Evolutionary conservation across 1,139 yeast species (phyloP), one percentile per base, ranked within the genome.

Genomic region (Yamadazyma sp.): DNA sequence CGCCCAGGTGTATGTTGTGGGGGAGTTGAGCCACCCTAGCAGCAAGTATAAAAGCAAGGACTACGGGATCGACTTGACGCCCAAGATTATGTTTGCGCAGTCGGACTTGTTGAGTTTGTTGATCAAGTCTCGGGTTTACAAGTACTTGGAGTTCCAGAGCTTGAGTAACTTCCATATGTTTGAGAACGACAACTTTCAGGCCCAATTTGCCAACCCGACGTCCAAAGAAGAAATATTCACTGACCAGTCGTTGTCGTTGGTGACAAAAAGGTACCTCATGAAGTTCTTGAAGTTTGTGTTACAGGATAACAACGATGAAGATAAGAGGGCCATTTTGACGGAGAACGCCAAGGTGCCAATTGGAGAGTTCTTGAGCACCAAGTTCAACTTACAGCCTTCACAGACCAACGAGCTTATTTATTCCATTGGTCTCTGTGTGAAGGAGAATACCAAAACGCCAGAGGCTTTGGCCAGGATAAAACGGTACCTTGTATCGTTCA

Each of bases 221-320:
- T 59, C 73, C 18, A 91, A 89, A 57, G 95, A 92, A 61, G 97
- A 91, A 53, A 91, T 94, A 38, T 94, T 94, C 66, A 87, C 96
- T 24, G 92, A 88, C 62, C 92, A 89, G 58, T 73, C 87, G 7
- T 69, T 94, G 48, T 73, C 89, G 11, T 69, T 91, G 39, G 64
- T 79, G 44, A 81, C 95, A 8, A 92, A 92, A 60, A 79, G 98
- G 47, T 76, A 81, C 45, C 74, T 94, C 49, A 92, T 92, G 98
- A 85, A 83, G 62, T 91, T 92, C 60, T 79, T 92, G 62, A 92
- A 92, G 66, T 92, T 91, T 61, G 87, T 87, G 1, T 66, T 88
- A 37, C 64, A 63, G 41, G 83, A 82, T 53, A 83, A 84, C 73
- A 83, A 81, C 49, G 73, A 70, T 32, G 75, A 75, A 27, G 61